These are phyloP conservation scores for Crotalaria pallida DNA, from an alignment of 306 rosid genomes.

Conservation along the genomic window DNA sequence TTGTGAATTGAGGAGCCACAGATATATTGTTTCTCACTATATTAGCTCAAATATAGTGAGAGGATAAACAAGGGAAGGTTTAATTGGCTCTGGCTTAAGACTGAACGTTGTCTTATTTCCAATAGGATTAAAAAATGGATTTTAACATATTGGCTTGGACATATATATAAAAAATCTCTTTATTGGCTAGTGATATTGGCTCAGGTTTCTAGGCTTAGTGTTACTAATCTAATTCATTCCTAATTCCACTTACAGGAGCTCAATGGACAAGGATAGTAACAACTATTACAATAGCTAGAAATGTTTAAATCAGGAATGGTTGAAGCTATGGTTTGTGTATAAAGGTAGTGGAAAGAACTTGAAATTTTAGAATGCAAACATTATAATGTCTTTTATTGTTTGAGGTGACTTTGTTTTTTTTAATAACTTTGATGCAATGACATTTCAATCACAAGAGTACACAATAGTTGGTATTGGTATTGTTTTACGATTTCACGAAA, in stretches of 20 bases:
- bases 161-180: not conserved
- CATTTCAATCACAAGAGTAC: too few relatives aligned
- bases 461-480: too few relatives aligned
- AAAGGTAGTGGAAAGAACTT: constrained; percentile 50
- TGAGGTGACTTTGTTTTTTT: constrained; percentile 9
- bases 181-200: not conserved
- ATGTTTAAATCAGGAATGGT: constrained; percentile 98
- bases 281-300: constrained; percentile 85
- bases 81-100: not conserved
- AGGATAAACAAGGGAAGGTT: not conserved
- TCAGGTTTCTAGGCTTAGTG: not conserved
- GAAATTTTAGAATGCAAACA: not conserved
- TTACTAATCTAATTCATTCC: not conserved
- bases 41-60: too few relatives aligned
- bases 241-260: constrained; percentile 71
- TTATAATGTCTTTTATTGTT: not conserved
- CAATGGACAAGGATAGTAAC: constrained; percentile 99
- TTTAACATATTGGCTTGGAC: not conserved
- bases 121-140: not conserved
- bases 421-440: not conserved
- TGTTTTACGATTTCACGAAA: too few relatives aligned
- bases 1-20: too few relatives aligned
- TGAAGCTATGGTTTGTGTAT: constrained; percentile 96
- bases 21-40: too few relatives aligned
- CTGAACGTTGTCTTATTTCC: not conserved